A percentile compares a stretch with the other conserved stretches of the same genome.
These are phyloP conservation scores for Ogataea angusta DNA, from an alignment of 805 yeast genomes.

Conservation along the genomic window DNA sequence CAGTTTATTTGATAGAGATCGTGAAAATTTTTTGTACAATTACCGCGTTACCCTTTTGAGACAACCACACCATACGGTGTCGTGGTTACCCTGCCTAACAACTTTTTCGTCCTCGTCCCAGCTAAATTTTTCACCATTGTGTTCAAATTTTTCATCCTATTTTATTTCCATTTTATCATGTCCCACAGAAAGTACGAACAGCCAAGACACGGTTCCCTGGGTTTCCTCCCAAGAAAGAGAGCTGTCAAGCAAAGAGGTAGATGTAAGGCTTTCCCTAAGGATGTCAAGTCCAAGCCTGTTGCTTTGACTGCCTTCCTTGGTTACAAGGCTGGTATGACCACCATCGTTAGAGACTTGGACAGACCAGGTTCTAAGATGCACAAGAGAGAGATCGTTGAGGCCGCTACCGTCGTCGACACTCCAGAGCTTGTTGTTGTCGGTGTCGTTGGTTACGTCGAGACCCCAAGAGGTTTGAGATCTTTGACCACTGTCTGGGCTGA, in stretches of 20 bases:
- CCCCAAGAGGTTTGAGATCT: conserved; percentile 99
- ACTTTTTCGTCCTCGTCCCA: conserved; percentile 3
- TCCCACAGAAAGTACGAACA: conserved; percentile 99
- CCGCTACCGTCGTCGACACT: conserved; percentile 98
- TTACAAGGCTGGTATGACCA: conserved; percentile 99
- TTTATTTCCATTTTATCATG: conserved; percentile 46
- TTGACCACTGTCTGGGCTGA: conserved; percentile 99
- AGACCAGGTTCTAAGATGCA: conserved; percentile 99
- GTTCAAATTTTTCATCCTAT: conserved; percentile 2
- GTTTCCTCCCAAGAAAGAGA: conserved; percentile 99
- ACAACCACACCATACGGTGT: conserved; percentile 1
- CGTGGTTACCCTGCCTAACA: conserved; percentile 12
- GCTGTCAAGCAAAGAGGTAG: conserved; percentile 97
- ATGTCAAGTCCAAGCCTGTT: conserved; percentile 95
- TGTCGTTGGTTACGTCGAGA: conserved; percentile 99
- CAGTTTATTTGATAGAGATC: conserved; percentile 4
- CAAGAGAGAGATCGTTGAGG: conserved; percentile 99
- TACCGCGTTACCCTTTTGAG: conserved; percentile 26
- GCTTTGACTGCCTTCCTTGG: conserved; percentile 99
- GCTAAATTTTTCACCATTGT: conserved; percentile 6
- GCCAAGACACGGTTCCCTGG: conserved; percentile 99
- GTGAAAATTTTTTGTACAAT: conserved; percentile 22
- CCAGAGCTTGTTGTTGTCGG: conserved; percentile 99
- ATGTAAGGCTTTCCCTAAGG: conserved; percentile 99
- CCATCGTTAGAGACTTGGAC: conserved; percentile 99